Conservation (phyloP, 2,329 filamentous ascomycete species). For the Seiridium unicorne region DNA sequence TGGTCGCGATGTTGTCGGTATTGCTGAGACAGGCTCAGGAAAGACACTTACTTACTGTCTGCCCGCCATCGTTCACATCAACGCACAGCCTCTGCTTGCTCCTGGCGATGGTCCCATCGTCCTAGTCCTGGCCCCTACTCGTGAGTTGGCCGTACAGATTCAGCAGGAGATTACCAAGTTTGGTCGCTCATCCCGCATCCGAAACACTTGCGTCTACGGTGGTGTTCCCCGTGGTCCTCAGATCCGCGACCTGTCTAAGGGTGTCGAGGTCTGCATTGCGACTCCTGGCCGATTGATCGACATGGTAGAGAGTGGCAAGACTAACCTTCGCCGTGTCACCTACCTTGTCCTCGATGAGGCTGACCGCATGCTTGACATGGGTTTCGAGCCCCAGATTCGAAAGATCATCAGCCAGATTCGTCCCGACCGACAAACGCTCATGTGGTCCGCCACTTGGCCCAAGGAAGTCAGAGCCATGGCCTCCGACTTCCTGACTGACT, state of each 20-base stretch:
- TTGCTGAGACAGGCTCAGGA: slow-evolving; percentile 97
- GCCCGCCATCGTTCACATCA: slow-evolving; percentile 98
- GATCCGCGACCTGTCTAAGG: slow-evolving; percentile 89
- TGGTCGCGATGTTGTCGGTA: slow-evolving; percentile 96
- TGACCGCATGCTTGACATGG: slow-evolving; percentile 99
- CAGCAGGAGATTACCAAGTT: slow-evolving; percentile 99
- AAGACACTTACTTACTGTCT: slow-evolving; percentile 99
- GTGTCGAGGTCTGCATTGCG: slow-evolving; percentile 98
- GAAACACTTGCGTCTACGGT: slow-evolving; percentile 98
- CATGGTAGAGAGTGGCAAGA: slow-evolving; percentile 97
- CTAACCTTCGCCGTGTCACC: slow-evolving; percentile 94
- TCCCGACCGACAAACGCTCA: slow-evolving; percentile 96
- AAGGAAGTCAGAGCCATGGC: slow-evolving; percentile 96
- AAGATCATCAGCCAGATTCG: slow-evolving; percentile 98
- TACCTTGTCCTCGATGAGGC: slow-evolving; percentile 98
- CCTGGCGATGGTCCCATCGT: slow-evolving; percentile 97
- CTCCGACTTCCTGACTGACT: slow-evolving; percentile 87
- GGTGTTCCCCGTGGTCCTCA: slow-evolving; percentile 98
- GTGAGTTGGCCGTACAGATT: slow-evolving; percentile 97
- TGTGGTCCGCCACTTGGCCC: slow-evolving; percentile 99
- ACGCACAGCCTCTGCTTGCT: slow-evolving; percentile 93
- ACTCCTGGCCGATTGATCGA: slow-evolving; percentile 97
- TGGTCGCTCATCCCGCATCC: slow-evolving; percentile 94
- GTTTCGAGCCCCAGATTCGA: slow-evolving; percentile 98
- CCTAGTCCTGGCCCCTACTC: slow-evolving; percentile 90